These are phyloP conservation scores for Suillus ampliporus DNA, from an alignment of 768 basidiomycete species.

Conservation along the genomic window DNA sequence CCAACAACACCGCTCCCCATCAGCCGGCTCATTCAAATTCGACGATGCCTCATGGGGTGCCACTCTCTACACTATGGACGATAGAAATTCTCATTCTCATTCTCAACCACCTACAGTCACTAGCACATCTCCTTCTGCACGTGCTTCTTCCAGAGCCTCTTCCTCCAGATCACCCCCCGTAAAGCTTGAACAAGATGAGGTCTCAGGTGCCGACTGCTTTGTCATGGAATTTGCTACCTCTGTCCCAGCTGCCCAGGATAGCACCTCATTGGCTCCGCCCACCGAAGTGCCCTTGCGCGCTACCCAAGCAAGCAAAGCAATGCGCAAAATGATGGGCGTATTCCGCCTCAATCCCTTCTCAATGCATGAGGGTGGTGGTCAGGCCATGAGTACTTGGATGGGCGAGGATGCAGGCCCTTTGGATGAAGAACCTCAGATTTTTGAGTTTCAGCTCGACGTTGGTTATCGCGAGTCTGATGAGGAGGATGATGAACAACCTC, in stretches of 20 bases:
- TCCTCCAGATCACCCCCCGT: slow-evolving; percentile 35
- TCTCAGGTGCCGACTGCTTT: slow-evolving; percentile 33
- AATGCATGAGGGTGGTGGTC: slow-evolving; percentile 57
- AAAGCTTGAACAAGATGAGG: slow-evolving; percentile 38
- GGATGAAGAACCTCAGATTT: slow-evolving; percentile 61
- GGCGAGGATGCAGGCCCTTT: slow-evolving; percentile 63
- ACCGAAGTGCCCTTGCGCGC: slow-evolving; percentile 77
- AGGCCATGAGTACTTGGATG: slow-evolving; percentile 48
- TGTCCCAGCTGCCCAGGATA: slow-evolving; percentile 39
- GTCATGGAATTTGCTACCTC: slow-evolving; percentile 41
- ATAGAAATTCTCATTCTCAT: slow-evolving; percentile 35
- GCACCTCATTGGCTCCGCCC: slow-evolving; percentile 52
- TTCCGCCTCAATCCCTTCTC: slow-evolving; percentile 81
- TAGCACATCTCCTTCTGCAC: slow-evolving; percentile 41
- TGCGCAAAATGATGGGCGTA: slow-evolving; percentile 79
- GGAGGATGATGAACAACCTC: slow-evolving; percentile 20
- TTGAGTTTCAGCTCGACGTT: slow-evolving; percentile 68
- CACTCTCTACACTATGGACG: slow-evolving; percentile 39
- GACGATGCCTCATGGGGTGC: slow-evolving; percentile 34
- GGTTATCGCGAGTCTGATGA: slow-evolving; percentile 30
- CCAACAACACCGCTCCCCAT: slow-evolving; percentile 26
- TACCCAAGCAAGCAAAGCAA: slow-evolving; percentile 70
- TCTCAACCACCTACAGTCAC: slow-evolving; percentile 38
- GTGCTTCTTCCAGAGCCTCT: slow-evolving; percentile 40
- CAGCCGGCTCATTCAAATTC: slow-evolving; percentile 25